These are phyloP conservation scores for Hypholoma sublateritium DNA, from an alignment of 768 basidiomycete species.

Conservation along the genomic window DNA sequence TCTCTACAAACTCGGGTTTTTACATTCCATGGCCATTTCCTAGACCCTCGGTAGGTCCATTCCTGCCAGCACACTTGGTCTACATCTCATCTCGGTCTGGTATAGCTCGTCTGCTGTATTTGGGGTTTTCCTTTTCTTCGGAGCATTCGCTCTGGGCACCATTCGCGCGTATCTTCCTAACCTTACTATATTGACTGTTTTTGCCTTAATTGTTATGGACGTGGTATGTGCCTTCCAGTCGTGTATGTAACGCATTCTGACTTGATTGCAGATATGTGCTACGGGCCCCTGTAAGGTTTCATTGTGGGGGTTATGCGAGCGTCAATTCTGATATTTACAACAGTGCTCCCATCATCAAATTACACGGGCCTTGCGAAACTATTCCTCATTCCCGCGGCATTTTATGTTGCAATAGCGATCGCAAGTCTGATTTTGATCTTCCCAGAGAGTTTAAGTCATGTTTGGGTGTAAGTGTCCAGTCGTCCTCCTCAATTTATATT, in stretches of 20 bases:
- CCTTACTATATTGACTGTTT: conserved; percentile 37
- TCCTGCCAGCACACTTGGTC: background rate
- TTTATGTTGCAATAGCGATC: conserved; percentile 42
- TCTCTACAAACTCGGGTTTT: conserved; percentile 31
- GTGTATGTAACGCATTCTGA: background rate
- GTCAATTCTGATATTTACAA: background rate
- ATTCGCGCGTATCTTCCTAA: conserved; percentile 40
- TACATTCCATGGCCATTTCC: conserved; percentile 38
- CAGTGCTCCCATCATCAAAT: conserved; percentile 38
- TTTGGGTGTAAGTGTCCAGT: conserved; percentile 33
- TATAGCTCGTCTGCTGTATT: conserved; percentile 40
- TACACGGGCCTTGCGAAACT: conserved; percentile 37
- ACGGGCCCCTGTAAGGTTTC: conserved; percentile 33
- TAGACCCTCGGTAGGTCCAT: conserved; percentile 36
- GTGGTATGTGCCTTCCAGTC: conserved; percentile 20
- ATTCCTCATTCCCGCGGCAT: conserved; percentile 38
- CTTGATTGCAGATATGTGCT: conserved; percentile 29
- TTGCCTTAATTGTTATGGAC: conserved; percentile 45
- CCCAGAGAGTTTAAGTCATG: conserved; percentile 42
- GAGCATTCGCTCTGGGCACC: conserved; percentile 38
- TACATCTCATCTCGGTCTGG: background rate
- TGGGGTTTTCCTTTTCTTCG: conserved; percentile 43
- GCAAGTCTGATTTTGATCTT: conserved; percentile 38
- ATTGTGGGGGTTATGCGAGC: background rate
- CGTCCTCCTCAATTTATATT: background rate